Percentiles rank a stretch among this genome's conserved stretches.
Conservation (phyloP, 1,284 basidiomycete species). For the Mycena sp. region DNA sequence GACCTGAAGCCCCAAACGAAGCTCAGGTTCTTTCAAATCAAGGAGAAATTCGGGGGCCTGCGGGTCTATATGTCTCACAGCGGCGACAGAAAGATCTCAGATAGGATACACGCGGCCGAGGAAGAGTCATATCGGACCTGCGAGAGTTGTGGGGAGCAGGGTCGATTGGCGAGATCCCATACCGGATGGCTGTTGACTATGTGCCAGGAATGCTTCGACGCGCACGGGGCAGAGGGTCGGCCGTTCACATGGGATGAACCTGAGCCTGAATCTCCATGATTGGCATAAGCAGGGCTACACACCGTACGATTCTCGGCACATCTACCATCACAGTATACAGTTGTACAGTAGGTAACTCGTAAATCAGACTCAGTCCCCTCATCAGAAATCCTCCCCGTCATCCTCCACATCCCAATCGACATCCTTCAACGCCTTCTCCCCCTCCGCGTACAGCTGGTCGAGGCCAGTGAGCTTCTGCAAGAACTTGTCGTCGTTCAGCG, state of each 20-base stretch:
- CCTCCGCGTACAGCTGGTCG: conserved; percentile 84
- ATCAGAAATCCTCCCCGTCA: conserved; percentile 51
- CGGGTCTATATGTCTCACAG: neutral
- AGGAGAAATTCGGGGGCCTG: conserved; percentile 12
- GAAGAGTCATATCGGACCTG: conserved; percentile 9
- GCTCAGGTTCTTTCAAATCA: conserved; percentile 12
- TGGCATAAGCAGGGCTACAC: too few species aligned
- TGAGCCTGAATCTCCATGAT: too few species aligned
- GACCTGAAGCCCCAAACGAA: neutral
- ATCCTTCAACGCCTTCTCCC: conserved; percentile 76
- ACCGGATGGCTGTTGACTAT: neutral
- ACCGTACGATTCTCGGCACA: too few species aligned
- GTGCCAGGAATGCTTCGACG: conserved; percentile 13
- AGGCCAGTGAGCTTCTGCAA: conserved; percentile 88
- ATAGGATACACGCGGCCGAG: neutral
- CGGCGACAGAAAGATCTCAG: neutral
- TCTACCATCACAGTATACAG: conserved; percentile 2
- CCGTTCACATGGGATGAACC: neutral
- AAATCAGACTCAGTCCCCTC: neutral
- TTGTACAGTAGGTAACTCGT: neutral
- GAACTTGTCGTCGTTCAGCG: conserved; percentile 87
- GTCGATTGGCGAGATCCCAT: neutral
- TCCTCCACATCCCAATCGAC: conserved; percentile 83
- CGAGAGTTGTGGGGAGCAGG: conserved; percentile 17
- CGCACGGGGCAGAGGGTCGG: neutral